Evolutionary conservation across 371 early-diverging fungal species (phyloP).

Genomic region (Entomophthora muscae): DNA sequence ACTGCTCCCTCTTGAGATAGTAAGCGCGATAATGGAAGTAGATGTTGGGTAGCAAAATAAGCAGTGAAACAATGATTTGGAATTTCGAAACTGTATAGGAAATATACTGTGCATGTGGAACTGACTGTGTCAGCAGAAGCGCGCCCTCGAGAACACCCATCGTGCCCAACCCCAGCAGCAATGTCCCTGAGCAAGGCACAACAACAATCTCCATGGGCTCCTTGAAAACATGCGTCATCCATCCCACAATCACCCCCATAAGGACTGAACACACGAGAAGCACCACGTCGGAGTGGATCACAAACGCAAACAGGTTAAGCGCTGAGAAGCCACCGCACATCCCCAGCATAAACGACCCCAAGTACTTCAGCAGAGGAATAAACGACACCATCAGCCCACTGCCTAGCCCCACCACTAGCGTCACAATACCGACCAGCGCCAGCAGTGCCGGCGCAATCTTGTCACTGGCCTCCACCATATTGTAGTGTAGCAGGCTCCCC

Average conservation of each 20-base stretch:
- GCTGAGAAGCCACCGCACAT: neutral
- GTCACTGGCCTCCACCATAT: neutral
- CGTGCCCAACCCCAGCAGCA: neutral
- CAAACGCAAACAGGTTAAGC: neutral
- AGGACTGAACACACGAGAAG: neutral
- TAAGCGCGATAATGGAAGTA: neutral
- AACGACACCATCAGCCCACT: neutral
- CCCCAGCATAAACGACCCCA: neutral
- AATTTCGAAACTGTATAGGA: neutral
- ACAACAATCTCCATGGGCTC: conserved; percentile 1
- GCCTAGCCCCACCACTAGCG: neutral
- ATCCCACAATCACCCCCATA: neutral
- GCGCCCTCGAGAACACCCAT: neutral
- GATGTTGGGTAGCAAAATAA: neutral
- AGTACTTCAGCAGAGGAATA: neutral
- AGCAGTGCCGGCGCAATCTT: neutral
- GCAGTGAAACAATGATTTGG: neutral
- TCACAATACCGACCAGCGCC: neutral
- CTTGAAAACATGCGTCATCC: neutral
- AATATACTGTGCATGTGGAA: neutral
- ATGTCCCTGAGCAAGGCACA: neutral
- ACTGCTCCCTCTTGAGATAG: neutral
- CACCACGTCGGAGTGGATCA: neutral
- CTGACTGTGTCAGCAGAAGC: neutral
- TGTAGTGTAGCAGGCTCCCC: neutral